Conservation (phyloP, 2,329 filamentous ascomycete species). For the Paraconiothyrium sp. region DNA sequence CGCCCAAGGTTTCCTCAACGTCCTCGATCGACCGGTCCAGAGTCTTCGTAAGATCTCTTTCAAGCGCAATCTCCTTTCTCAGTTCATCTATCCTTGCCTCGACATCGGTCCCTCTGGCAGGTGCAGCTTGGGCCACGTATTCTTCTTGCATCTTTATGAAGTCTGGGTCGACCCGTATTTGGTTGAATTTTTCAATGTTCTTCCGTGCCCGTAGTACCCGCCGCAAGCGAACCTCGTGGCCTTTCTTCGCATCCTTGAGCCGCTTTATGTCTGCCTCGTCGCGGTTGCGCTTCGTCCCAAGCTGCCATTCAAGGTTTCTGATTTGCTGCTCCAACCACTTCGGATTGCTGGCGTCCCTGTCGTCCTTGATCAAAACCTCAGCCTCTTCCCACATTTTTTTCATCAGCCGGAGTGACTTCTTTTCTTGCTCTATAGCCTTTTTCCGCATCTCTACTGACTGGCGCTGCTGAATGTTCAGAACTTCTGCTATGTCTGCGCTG, state of each 20-base stretch:
- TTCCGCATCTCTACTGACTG: conserved; percentile 36
- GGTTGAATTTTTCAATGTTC: conserved; percentile 36
- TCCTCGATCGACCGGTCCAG: conserved; percentile 21
- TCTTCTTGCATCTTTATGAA: conserved; percentile 32
- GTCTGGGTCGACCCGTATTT: conserved; percentile 28
- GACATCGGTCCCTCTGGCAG: conserved; percentile 33
- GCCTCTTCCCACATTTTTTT: conserved; percentile 39
- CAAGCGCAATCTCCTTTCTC: conserved; percentile 24
- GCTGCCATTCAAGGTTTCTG: conserved; percentile 32
- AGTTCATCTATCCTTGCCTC: conserved; percentile 30
- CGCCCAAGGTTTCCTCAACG: conserved; percentile 14
- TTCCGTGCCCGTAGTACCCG: conserved; percentile 36
- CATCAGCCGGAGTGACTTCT: conserved; percentile 26
- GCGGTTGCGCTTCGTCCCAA: conserved; percentile 38
- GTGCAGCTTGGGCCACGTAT: conserved; percentile 25
- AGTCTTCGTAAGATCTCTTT: conserved; percentile 25
- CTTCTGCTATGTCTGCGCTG: conserved; percentile 68
- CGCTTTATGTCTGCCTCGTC: conserved; percentile 37
- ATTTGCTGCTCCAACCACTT: conserved; percentile 41
- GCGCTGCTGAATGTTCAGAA: conserved; percentile 60
- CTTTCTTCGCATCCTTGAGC: conserved; percentile 31
- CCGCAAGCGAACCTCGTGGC: conserved; percentile 33
- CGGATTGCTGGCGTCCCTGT: conserved; percentile 28
- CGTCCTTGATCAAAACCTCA: conserved; percentile 23
- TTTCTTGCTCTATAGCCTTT: conserved; percentile 30